Base-by-base conservation (phyloP, 257 asterid genomes). In the Solanum etuberosum region DNA sequence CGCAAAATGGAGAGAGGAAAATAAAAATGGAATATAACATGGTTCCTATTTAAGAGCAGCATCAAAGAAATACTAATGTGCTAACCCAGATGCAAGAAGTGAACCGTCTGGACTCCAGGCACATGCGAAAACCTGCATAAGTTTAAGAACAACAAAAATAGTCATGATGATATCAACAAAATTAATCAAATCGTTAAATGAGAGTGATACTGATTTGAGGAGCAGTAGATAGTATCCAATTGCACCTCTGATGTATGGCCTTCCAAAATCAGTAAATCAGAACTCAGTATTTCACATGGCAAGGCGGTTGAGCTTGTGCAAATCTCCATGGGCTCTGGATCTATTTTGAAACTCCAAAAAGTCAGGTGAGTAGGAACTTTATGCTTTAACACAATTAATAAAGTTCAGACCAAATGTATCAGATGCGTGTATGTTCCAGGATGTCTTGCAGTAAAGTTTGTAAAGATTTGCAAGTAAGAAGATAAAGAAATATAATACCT, bases 31-130 rank as follows among this genome's bases (percentile, higher is more conserved):
- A 48, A 81, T 81, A 48, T 81, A 61, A 81, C 32, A 37, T 51
- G 85, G 59, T 32, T 81, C 43, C 43, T 48, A 31, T 18, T 48
- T 6, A 18, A 48, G 27, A 81, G 67, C 42, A 48, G 85, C 42
- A 81, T 48, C 31, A 81, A 81, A 31, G 31, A 48, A 51, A 81
- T 81, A 48, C 37, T 81, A 48, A 40, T 51, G 88, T 89, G 89
- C 98, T 85, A 86, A 97, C 99, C 99, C 99, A 86, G 99, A 94
- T 86, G 99, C 99, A 92, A 97, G 99, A 92, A 97, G 95, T 87
- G 98, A 93, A 87, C 98, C 98, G 43, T 91, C 78, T 48, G 99
- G 98, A 88, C 95, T 95, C 99, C 99, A 97, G 14, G 99, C 95
- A 92, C 99, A 97, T n/a, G 99, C 99, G 93, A 94, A 95, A 89